These are phyloP conservation scores for Citrullus mucosospermus DNA, from an alignment of 306 rosid species.

Conservation along the genomic window DNA sequence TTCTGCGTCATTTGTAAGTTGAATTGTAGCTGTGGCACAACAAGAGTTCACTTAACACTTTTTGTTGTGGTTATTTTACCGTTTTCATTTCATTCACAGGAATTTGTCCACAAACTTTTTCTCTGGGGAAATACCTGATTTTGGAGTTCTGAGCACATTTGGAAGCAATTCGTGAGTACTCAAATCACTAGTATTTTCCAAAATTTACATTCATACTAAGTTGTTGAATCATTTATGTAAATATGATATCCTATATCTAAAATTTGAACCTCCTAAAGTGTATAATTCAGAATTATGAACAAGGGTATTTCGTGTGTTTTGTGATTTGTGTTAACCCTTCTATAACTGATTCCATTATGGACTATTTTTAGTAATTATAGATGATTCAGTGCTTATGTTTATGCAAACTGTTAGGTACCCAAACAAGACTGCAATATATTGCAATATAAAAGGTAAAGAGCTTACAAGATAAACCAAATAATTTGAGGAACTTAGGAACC, in stretches of 20 bases:
- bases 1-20: slow-evolving; percentile 60
- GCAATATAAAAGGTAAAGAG: no score
- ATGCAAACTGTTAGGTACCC: no score
- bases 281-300: neutral
- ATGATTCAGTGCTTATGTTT: neutral
- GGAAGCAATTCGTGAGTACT: slow-evolving; percentile 58
- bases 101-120: slow-evolving; percentile 88
- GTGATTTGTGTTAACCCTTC: neutral
- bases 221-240: neutral
- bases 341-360: neutral
- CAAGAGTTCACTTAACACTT: neutral
- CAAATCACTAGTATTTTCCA: neutral
- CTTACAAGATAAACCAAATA: no score
- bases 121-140: slow-evolving; percentile 87
- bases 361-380: neutral
- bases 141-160: slow-evolving; percentile 81
- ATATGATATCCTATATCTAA: neutral
- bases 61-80: no score
- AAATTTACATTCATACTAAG: neutral
- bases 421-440: no score
- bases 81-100: slow-evolving; percentile 34
- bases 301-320: neutral
- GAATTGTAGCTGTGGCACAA: neutral
- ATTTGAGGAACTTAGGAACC: no score
- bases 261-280: neutral